These are phyloP conservation scores for Paramyrothecium roridum DNA, from an alignment of 2,329 filamentous ascomycete genomes.

Conservation along the genomic window DNA sequence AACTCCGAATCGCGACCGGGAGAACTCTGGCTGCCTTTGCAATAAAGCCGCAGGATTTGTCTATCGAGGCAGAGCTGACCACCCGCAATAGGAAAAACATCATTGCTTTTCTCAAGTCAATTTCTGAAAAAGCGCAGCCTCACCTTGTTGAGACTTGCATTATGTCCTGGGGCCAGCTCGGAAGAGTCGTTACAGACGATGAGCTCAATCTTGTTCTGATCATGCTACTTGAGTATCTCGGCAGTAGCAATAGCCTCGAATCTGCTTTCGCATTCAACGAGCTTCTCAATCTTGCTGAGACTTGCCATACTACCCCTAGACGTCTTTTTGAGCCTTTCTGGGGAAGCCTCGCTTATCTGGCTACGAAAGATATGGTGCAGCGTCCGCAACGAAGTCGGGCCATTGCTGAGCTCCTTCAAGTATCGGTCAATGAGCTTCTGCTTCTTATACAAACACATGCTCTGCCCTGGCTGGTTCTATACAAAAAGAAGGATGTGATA, in stretches of 20 bases:
- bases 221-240: conserved; percentile 81
- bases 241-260: conserved; percentile 75
- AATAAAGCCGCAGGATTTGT: conserved; percentile 17
- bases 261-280: conserved; percentile 82
- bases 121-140: conserved; percentile 66
- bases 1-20: conserved; percentile 78
- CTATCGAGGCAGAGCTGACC: conserved; percentile 19
- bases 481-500: conserved; percentile 73
- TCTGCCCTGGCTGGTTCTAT: conserved; percentile 81
- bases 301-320: conserved; percentile 57
- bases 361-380: conserved; percentile 76
- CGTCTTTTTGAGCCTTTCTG: conserved; percentile 84
- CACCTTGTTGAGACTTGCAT: conserved; percentile 80
- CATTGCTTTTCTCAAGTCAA: conserved; percentile 66
- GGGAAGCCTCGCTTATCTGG: conserved; percentile 77
- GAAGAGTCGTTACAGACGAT: conserved; percentile 71
- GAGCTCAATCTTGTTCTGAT: conserved; percentile 85
- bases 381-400: conserved; percentile 79
- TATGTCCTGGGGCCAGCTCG: conserved; percentile 81
- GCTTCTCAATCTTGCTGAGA: conserved; percentile 68
- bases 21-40: conserved; percentile 67
- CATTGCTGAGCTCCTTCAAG: conserved; percentile 76
- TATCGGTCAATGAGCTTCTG: conserved; percentile 72
- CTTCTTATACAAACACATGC: conserved; percentile 75
- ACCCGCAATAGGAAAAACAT: conserved; percentile 58